Evolutionary conservation across 1,284 basidiomycete species (phyloP), one percentile per base, ranked within the genome.

Genomic region (Inonotus obliquus): DNA sequence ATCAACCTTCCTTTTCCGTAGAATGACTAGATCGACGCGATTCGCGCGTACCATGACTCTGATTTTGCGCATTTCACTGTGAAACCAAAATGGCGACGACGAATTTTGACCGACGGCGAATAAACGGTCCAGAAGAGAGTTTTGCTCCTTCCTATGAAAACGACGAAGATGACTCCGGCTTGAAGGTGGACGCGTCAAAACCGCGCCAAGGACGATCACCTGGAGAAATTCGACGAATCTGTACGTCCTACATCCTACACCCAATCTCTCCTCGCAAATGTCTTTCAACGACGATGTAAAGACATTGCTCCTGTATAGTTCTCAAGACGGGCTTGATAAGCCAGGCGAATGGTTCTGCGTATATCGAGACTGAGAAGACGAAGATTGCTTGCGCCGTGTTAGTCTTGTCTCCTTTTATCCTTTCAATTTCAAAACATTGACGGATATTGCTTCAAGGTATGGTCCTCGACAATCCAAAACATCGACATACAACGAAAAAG

Each of bases 301-400:
- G 32, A 9, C 32, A 32, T 32, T 32, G 9, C 10, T 17, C 13
- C 13, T 25, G 67, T 65, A 52, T 70, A 97, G 96, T 94, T 74
- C 77, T 98, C 52, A 87, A 94, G 71, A 87, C 93, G 19, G 94
- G 94, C 3, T 77, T 98, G 7, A 92, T 97, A 55, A 91, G 79
- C 62, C 94, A 96, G 74, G 95, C 96, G 1, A 95, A 94, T 69
- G 96, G 96, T 0, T 96, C 94, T 47, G 93, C 93, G 10, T 99
- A 98, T 71, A 89, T 98, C 66, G 96, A 99, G 75, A 91, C 86
- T 13, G 91, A 85, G 63, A 81, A 81, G 67, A 91, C 93, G 0
- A 99, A 98, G 77, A 86, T 98, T 66, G 94, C 94, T 2, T 97
- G 94, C 71, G 94, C 96, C 48, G 92, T 98, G 91, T 96, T 68